Conservation (phyloP, 805 yeast species). For the Candida cerambycidarum region DNA sequence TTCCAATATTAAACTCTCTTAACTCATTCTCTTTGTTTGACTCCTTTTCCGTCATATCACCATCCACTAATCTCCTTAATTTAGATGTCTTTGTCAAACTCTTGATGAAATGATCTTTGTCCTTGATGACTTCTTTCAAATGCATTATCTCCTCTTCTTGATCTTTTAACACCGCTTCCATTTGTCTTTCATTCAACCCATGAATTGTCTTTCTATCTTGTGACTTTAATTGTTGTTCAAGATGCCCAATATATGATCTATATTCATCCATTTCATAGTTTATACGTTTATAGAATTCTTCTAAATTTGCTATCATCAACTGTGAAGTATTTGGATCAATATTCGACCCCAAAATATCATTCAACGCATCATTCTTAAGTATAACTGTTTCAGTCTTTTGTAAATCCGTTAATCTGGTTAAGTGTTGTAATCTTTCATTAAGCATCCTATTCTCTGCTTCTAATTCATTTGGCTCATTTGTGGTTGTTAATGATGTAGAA, state of each 20-base stretch:
- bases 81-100: constrained; percentile 68
- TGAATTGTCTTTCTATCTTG: constrained; percentile 16
- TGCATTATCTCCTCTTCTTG: constrained; percentile 69
- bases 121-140: constrained; percentile 58
- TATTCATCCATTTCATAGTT: constrained; percentile 57
- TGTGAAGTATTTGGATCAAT: constrained; percentile 37
- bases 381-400: constrained; percentile 57
- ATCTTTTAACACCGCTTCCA: constrained; percentile 46
- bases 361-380: constrained; percentile 58
- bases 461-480: constrained; percentile 20
- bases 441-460: constrained; percentile 65
- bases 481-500: not conserved
- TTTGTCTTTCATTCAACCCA: constrained; percentile 15
- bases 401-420: constrained; percentile 61
- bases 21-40: constrained; percentile 10
- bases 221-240: constrained; percentile 53
- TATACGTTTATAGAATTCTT: constrained; percentile 47
- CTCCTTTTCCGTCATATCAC: constrained; percentile 20
- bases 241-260: constrained; percentile 56
- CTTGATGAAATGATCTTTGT: constrained; percentile 76
- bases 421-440: constrained; percentile 67
- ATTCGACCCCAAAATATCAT: constrained; percentile 52
- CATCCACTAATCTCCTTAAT: constrained; percentile 49
- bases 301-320: constrained; percentile 46
- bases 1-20: constrained; percentile 12